phyloP scores from a whole-genome alignment of 1,284 basidiomycete species.

The Earliella scabrosa region DNA sequence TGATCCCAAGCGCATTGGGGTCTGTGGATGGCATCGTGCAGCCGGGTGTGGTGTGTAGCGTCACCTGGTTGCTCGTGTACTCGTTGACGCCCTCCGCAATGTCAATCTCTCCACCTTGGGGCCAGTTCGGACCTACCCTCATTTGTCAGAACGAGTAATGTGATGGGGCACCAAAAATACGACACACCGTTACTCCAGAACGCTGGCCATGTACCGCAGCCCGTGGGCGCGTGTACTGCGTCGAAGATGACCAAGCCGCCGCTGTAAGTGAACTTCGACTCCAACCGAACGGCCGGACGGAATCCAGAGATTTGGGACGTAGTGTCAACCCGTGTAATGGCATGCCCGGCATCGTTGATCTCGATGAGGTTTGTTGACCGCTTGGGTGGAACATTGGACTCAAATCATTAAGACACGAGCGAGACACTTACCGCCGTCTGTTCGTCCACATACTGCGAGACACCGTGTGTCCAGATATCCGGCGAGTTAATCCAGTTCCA shows the following conservation, averaged over 20 bases:
- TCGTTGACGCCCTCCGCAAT: slow-evolving; percentile 85
- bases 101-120: slow-evolving; percentile 80
- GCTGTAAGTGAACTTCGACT: slow-evolving; percentile 64
- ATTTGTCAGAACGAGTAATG: neutral
- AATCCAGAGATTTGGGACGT: slow-evolving; percentile 67
- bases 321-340: slow-evolving; percentile 85
- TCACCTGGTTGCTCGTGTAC: slow-evolving; percentile 80
- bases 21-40: slow-evolving; percentile 64
- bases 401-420: slow-evolving; percentile 2
- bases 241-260: slow-evolving; percentile 83
- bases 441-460: slow-evolving; percentile 61
- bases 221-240: slow-evolving; percentile 88
- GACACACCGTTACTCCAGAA: slow-evolving; percentile 54
- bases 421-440: slow-evolving; percentile 52
- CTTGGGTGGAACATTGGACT: slow-evolving; percentile 33
- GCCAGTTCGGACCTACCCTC: slow-evolving; percentile 70
- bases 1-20: slow-evolving; percentile 52
- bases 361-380: slow-evolving; percentile 53
- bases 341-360: slow-evolving; percentile 72
- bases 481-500: slow-evolving; percentile 75
- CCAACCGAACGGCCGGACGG: slow-evolving; percentile 79
- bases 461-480: slow-evolving; percentile 81
- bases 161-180: neutral
- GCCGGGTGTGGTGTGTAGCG: slow-evolving; percentile 77
- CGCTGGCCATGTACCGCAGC: slow-evolving; percentile 86